phyloP scores from a whole-genome alignment of 2,329 filamentous ascomycete species.

The Scedosporium minutisporum region DNA sequence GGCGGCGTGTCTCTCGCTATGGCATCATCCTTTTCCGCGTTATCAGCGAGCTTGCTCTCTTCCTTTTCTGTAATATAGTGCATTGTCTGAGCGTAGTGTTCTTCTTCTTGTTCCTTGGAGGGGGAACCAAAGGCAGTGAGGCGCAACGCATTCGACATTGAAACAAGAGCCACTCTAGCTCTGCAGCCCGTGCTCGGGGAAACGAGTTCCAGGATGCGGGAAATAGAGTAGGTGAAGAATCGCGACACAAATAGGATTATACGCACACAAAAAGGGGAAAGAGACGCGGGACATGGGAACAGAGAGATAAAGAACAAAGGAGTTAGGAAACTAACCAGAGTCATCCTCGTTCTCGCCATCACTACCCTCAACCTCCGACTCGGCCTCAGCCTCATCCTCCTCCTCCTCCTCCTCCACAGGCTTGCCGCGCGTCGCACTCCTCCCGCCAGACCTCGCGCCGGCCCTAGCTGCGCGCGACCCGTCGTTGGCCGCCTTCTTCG shows the following conservation, averaged over 20 bases:
- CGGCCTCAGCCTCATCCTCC: conserved; percentile 11
- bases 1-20: neutral
- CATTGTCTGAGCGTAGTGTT: neutral
- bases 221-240: too few relatives aligned
- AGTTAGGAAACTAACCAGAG: conserved; percentile 5
- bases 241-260: too few relatives aligned
- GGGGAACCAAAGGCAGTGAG: neutral
- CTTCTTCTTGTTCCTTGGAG: neutral
- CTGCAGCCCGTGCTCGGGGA: too few relatives aligned
- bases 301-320: neutral
- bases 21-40: conserved; percentile 4
- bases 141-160: neutral
- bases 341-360: conserved; percentile 11
- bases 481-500: neutral
- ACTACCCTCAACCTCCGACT: conserved; percentile 13
- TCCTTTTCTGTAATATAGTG: neutral
- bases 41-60: conserved; percentile 4
- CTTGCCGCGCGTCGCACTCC: neutral
- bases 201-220: neutral
- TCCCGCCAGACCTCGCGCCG: neutral
- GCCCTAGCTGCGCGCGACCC: neutral
- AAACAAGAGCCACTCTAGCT: too few relatives aligned
- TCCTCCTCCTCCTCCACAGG: neutral
- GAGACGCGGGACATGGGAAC: neutral
- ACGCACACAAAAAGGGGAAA: neutral